These are phyloP conservation scores for Nicotiana attenuata DNA, from an alignment of 257 asterid genomes.

Conservation along the genomic window DNA sequence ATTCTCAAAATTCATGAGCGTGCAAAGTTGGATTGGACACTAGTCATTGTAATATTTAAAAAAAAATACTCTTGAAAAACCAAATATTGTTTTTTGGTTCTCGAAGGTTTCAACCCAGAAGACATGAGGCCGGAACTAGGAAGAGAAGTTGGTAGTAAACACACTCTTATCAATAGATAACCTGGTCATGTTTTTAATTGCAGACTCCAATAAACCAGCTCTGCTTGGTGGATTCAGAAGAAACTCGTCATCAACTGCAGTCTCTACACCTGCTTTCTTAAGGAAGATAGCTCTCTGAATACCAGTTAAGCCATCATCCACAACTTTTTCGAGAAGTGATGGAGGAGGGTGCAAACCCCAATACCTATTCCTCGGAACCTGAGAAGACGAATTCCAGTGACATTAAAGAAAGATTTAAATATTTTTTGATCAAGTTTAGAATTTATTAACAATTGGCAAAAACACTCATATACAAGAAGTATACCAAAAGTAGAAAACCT, in stretches of 20 bases:
- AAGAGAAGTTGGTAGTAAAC: too few relatives aligned
- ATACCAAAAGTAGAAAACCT: too few relatives aligned
- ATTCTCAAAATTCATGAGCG: neutral
- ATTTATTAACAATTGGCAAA: too few relatives aligned
- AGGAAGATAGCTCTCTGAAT: constrained; percentile 89
- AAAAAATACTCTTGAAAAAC: neutral
- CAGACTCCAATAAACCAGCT: constrained; percentile 75
- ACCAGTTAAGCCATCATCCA: constrained; percentile 79
- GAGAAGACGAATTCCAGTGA: constrained; percentile 24
- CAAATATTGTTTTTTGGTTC: neutral
- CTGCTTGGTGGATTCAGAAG: constrained; percentile 78
- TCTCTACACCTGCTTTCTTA: constrained; percentile 84
- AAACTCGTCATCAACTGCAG: constrained; percentile 67
- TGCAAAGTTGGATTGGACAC: neutral
- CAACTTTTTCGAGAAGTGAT: constrained; percentile 72
- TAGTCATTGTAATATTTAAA: neutral
- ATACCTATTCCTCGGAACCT: constrained; percentile 93
- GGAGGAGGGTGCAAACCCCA: constrained; percentile 99
- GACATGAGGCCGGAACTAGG: too few relatives aligned
- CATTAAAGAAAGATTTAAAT: constrained; percentile 2
- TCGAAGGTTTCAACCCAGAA: too few relatives aligned
- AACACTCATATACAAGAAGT: too few relatives aligned
- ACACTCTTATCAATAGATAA: constrained; percentile 23
- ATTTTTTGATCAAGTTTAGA: neutral
- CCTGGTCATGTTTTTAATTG: constrained; percentile 84